These are phyloP conservation scores for Solanum virginianum DNA, from an alignment of 257 asterid species.

Conservation along the genomic window DNA sequence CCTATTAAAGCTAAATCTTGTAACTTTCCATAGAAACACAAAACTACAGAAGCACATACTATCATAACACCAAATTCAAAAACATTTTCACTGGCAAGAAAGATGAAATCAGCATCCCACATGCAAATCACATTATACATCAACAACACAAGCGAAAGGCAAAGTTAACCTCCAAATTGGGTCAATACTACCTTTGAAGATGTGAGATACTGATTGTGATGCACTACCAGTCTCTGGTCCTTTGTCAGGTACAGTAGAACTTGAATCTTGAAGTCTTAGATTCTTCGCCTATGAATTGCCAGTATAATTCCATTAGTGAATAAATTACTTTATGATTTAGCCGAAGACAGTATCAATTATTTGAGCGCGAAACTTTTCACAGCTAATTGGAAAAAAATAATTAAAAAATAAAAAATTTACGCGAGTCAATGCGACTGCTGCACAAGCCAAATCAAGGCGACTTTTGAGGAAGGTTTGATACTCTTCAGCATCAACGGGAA, in stretches of 20 bases:
- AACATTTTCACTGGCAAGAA: neutral
- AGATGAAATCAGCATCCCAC: neutral
- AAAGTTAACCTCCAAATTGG: neutral
- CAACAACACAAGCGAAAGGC: neutral
- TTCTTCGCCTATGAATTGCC: neutral
- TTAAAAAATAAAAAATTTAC: constrained; percentile 12
- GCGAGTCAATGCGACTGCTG: constrained; percentile 80
- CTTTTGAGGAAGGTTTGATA: constrained; percentile 66
- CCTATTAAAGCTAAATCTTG: neutral
- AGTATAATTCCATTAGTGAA: neutral
- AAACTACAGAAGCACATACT: neutral
- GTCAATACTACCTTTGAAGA: constrained; percentile 20
- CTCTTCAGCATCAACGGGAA: constrained; percentile 45
- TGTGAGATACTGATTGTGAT: constrained; percentile 23
- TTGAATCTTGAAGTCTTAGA: constrained; percentile 23
- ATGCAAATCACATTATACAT: neutral
- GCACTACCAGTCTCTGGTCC: constrained; percentile 32
- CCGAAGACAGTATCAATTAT: neutral
- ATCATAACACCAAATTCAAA: neutral
- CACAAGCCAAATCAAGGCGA: constrained; percentile 80
- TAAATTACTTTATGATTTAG: neutral
- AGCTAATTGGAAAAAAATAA: neutral
- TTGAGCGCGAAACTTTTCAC: neutral
- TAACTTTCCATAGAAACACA: neutral
- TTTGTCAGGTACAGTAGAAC: constrained; percentile 22